phyloP scores from a whole-genome alignment of 2,329 filamentous ascomycete genomes.

The Exophiala calicioides region DNA sequence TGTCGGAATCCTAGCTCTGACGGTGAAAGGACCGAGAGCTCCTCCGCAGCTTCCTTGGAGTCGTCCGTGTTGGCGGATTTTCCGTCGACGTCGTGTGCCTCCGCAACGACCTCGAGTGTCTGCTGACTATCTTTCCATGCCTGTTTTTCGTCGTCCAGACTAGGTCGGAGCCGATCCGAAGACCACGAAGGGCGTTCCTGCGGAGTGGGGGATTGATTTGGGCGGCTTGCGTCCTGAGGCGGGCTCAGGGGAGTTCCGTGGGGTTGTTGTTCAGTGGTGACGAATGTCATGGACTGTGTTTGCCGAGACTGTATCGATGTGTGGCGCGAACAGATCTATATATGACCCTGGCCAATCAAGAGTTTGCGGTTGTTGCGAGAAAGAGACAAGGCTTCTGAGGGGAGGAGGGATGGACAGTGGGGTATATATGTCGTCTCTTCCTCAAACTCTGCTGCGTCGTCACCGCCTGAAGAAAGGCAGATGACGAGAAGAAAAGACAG shows the following conservation, averaged over 20 bases:
- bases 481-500: slow-evolving; percentile 7
- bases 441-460: neutral
- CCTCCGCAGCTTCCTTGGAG: neutral
- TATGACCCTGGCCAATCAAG: neutral
- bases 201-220: neutral
- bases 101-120: slow-evolving; percentile 4
- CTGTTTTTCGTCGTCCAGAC: slow-evolving; percentile 6
- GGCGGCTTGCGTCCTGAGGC: slow-evolving; percentile 24
- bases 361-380: neutral
- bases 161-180: neutral
- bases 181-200: neutral
- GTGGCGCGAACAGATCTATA: slow-evolving; percentile 1
- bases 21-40: slow-evolving; percentile 5
- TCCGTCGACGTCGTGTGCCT: slow-evolving; percentile 1
- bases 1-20: slow-evolving; percentile 4
- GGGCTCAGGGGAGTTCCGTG: slow-evolving; percentile 24
- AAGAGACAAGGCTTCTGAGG: neutral
- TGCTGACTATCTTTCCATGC: slow-evolving; percentile 22
- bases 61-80: neutral
- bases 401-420: neutral
- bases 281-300: slow-evolving; percentile 22
- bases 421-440: neutral
- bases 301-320: neutral
- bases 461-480: neutral
- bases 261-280: slow-evolving; percentile 9